Evolutionary conservation across 2,329 filamentous ascomycete genomes (phyloP).

Genomic region (Penicillium sp.): DNA sequence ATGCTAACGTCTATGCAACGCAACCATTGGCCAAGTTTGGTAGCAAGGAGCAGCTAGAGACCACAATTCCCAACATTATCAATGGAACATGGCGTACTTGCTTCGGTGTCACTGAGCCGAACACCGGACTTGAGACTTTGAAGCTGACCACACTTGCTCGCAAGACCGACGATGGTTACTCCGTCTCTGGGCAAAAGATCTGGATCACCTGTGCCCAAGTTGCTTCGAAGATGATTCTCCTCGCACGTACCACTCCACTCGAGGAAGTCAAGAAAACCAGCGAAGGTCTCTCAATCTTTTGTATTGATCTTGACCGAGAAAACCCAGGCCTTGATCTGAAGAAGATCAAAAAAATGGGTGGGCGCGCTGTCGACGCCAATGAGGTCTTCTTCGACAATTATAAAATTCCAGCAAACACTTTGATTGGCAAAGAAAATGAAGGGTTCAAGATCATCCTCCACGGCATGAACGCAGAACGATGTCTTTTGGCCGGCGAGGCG

Average conservation of each 20-base stretch:
- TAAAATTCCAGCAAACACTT: conserved; percentile 60
- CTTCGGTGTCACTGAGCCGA: conserved; percentile 84
- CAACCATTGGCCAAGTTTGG: conserved; percentile 75
- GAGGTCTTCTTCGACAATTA: conserved; percentile 88
- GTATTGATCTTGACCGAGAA: conserved; percentile 69
- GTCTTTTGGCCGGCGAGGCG: conserved; percentile 75
- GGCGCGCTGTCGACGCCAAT: conserved; percentile 78
- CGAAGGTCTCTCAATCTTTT: conserved; percentile 79
- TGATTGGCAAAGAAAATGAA: conserved; percentile 72
- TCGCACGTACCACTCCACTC: conserved; percentile 72
- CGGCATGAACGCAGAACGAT: conserved; percentile 78
- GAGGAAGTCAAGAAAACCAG: conserved; percentile 69
- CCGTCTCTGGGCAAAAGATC: conserved; percentile 77
- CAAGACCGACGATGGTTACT: conserved; percentile 63
- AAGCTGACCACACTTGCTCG: conserved; percentile 67
- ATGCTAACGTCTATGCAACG: conserved; percentile 60
- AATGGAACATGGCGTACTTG: conserved; percentile 71
- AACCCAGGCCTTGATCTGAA: conserved; percentile 65
- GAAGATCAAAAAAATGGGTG: conserved; percentile 83
- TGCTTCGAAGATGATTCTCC: conserved; percentile 77
- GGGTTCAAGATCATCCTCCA: conserved; percentile 80
- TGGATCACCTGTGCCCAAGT: conserved; percentile 88
- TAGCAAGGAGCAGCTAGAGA: conserved; percentile 62
- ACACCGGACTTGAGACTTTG: conserved; percentile 76
- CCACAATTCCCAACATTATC: conserved; percentile 70